Base-by-base conservation (phyloP, 2,329 filamentous ascomycete genomes). In the Fusarium albidum region DNA sequence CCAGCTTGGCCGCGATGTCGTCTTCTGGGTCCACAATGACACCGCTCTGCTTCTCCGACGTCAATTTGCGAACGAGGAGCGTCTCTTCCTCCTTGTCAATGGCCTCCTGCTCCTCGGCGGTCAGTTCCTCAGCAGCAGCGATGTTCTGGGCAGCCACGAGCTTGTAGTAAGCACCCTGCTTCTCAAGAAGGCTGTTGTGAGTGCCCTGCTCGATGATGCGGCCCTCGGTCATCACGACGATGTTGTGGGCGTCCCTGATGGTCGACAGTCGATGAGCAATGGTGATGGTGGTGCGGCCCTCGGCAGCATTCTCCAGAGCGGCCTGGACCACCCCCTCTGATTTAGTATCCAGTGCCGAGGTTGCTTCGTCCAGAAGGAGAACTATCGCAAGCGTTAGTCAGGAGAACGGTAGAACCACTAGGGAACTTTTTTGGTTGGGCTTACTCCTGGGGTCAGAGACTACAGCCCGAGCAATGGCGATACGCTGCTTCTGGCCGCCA, bases 181-280 rank as follows among this genome's bases (percentile, higher is more conserved):
- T 80, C 62, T 87, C 84, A 3, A 98, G 78, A 10, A 99, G 81
- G 12, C 89, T 82, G 52, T 94, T 85, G 70, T 98, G 95, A 0
- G 85, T 93, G 44, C 95, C 95, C 73, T 97, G 92, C 73, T 99
- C 95, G 11, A 96, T 82, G 54, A 99, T 96, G n/a, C 81, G 78
- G 11, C 95, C 95, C 55, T 87, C 76, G 5, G 87, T 83, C 88
- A 99, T 94, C 59, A 97, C 94, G 11, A 98, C 91, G 63, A 99
- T 99, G 68, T 96, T 97, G 73, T 98, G 90, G 0, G 94, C 94
- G 59, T 92, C 88, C 73, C 87, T 92, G 77, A 99, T 96, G 6
- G 95, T 99, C 1, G 92, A 96, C 9, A 99, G 81, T 63, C 94
- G 88, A 76, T 99, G 95, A 35, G 95, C 95, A 72, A 99, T 98